Conservation (phyloP, 441 rosid genomes). For the Pelargonium fulgidum region DNA sequence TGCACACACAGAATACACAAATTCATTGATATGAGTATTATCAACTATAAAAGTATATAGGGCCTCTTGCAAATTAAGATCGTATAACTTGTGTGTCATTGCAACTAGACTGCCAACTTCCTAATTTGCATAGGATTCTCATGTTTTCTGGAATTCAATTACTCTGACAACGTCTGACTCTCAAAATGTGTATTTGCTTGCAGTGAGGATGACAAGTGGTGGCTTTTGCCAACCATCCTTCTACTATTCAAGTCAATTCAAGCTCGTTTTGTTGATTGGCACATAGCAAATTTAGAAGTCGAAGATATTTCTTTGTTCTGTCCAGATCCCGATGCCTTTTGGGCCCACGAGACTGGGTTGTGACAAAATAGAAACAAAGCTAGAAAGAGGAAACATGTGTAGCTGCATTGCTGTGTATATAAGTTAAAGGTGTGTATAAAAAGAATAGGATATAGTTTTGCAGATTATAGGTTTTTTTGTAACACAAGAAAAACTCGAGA, state of each 20-base stretch:
- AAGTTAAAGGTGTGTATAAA: conserved; percentile 28
- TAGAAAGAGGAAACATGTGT: conserved; percentile 14
- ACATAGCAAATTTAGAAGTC: conserved; percentile 83
- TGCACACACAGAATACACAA: no score
- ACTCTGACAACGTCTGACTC: neutral
- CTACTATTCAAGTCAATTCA: conserved; percentile 61
- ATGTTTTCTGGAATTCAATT: neutral
- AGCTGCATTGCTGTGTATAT: conserved; percentile 29
- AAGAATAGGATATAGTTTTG: conserved; percentile 25
- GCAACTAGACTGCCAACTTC: no score
- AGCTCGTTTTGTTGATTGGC: conserved; percentile 89
- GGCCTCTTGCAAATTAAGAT: no score
- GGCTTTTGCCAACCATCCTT: conserved; percentile 80
- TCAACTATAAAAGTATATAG: no score
- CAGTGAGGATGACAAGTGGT: conserved; percentile 90
- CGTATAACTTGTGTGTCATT: no score
- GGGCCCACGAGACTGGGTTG: conserved; percentile 73
- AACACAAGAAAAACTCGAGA: conserved; percentile 6
- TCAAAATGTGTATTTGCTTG: conserved; percentile 17
- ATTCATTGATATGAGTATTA: no score
- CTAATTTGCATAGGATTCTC: neutral
- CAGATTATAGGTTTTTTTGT: conserved; percentile 16
- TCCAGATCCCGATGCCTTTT: conserved; percentile 81
- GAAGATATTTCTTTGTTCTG: conserved; percentile 72
- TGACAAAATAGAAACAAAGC: conserved; percentile 24